A percentile compares a stretch with the other conserved stretches of the same genome.
Evolutionary conservation across 2,329 filamentous ascomycete genomes (phyloP).

Genomic region (Pseudocercospora fijiensis): DNA sequence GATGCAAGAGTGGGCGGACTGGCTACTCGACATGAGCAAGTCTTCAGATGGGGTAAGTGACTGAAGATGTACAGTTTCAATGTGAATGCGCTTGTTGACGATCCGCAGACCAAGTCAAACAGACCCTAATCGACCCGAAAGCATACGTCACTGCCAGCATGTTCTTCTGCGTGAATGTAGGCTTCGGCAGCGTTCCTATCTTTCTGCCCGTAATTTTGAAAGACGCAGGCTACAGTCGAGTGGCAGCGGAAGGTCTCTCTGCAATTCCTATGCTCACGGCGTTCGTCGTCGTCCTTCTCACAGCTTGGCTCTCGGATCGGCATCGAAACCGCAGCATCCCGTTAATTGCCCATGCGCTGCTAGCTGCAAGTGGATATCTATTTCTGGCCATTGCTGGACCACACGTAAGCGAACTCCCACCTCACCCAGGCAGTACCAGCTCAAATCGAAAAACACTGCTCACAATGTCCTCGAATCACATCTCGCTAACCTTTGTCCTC

Average conservation of each 20-base stretch:
- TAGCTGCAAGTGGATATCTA: constrained; percentile 58
- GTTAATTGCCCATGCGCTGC: constrained; percentile 66
- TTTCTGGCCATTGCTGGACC: constrained; percentile 46
- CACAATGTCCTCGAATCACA: no score
- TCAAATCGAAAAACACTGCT: no score
- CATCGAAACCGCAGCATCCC: constrained; percentile 61
- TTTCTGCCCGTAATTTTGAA: constrained; percentile 67
- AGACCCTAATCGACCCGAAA: constrained; percentile 64
- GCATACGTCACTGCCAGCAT: constrained; percentile 75
- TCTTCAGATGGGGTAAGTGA: constrained; percentile 47
- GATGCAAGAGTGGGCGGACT: neutral
- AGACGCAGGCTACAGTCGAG: constrained; percentile 67
- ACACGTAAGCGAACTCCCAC: no score
- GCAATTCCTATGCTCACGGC: constrained; percentile 78
- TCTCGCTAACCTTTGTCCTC: no score
- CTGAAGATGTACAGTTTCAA: no score
- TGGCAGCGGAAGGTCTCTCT: constrained; percentile 72
- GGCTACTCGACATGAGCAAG: constrained; percentile 29
- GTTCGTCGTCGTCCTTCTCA: constrained; percentile 69
- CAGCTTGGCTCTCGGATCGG: constrained; percentile 70
- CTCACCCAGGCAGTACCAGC: no score
- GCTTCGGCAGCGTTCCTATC: constrained; percentile 82
- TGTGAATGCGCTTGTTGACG: no score
- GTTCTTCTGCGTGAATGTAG: constrained; percentile 85
- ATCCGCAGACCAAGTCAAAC: constrained; percentile 59